Conservation (phyloP, 192 early-diverging fungal species). For the Umbelopsis isabellina region DNA sequence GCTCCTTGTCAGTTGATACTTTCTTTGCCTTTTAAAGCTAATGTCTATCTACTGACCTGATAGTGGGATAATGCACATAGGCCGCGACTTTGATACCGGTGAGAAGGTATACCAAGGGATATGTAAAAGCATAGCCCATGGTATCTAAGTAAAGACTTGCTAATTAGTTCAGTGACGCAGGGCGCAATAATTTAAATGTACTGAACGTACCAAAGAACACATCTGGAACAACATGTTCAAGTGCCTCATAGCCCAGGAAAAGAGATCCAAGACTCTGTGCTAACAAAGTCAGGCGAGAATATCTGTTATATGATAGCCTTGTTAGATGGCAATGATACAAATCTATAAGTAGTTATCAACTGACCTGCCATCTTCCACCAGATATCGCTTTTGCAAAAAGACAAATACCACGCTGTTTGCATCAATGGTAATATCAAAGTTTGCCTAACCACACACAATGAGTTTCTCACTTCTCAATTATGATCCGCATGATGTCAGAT, state of each 20-base stretch:
- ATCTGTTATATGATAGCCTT: conserved; percentile 46
- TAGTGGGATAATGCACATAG: conserved; percentile 96
- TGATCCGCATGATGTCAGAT: background rate
- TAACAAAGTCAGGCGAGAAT: conserved; percentile 81
- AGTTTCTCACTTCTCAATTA: background rate
- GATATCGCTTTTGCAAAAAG: conserved; percentile 62
- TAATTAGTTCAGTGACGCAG: background rate
- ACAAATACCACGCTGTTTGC: conserved; percentile 62
- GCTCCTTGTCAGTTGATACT: background rate
- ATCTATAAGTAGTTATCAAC: background rate
- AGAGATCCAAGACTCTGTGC: conserved; percentile 86
- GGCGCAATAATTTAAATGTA: background rate
- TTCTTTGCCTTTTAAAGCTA: too few relatives aligned
- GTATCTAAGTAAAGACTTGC: conserved; percentile 75
- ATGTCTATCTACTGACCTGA: conserved; percentile 59
- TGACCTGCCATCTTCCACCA: conserved; percentile 73
- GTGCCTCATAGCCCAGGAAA: conserved; percentile 73
- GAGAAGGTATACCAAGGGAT: conserved; percentile 73
- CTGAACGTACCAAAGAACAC: conserved; percentile 73
- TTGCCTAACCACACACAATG: conserved; percentile 18
- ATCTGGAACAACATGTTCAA: conserved; percentile 70
- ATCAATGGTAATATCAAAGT: conserved; percentile 75
- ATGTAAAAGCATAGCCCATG: conserved; percentile 94
- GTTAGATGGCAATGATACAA: background rate
- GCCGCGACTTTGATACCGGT: conserved; percentile 66